Percentiles rank a stretch among this genome's conserved stretches.
These are phyloP conservation scores for Leccinum subfulvum DNA, from an alignment of 1,284 basidiomycete genomes.

Conservation along the genomic window DNA sequence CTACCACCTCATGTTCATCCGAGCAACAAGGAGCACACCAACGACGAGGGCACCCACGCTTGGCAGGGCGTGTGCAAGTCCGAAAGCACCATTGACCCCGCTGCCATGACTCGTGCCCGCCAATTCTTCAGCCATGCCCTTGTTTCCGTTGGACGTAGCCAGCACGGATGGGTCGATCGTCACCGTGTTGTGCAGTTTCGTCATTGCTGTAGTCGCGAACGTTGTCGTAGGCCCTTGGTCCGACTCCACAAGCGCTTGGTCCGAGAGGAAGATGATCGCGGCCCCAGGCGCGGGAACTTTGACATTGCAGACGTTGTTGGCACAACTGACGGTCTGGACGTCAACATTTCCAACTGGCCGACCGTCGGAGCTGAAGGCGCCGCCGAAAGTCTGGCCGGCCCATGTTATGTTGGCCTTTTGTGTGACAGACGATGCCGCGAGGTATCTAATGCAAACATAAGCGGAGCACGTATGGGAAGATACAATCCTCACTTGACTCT, in stretches of 20 bases:
- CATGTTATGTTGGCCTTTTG: conserved; percentile 74
- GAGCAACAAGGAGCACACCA: conserved; percentile 15
- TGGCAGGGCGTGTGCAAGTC: conserved; percentile 12
- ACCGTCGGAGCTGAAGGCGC: conserved; percentile 62
- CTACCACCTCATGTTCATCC: conserved; percentile 4
- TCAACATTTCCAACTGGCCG: conserved; percentile 50
- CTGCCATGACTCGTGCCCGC: conserved; percentile 10
- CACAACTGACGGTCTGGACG: conserved; percentile 48
- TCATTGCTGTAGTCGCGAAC: conserved; percentile 40
- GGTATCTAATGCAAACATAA: conserved; percentile 40
- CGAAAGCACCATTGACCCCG: conserved; percentile 1
- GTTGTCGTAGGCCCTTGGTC: conserved; percentile 35
- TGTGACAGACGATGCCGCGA: conserved; percentile 51
- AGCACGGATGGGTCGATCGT: conserved; percentile 23
- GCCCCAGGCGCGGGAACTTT: conserved; percentile 53
- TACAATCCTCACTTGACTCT: conserved; percentile 50
- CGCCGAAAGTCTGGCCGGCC: conserved; percentile 70
- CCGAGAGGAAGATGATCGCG: conserved; percentile 55
- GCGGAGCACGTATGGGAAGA: not conserved
- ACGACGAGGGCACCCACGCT: conserved; percentile 14
- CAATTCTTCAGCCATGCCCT: conserved; percentile 13
- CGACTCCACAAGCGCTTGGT: conserved; percentile 37
- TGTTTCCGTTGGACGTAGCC: conserved; percentile 36
- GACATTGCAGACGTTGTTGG: conserved; percentile 44
- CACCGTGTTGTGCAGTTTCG: conserved; percentile 35